phyloP scores from a whole-genome alignment of 1,139 yeast species.

The Hemisphaericaspora xylanilytica region DNA sequence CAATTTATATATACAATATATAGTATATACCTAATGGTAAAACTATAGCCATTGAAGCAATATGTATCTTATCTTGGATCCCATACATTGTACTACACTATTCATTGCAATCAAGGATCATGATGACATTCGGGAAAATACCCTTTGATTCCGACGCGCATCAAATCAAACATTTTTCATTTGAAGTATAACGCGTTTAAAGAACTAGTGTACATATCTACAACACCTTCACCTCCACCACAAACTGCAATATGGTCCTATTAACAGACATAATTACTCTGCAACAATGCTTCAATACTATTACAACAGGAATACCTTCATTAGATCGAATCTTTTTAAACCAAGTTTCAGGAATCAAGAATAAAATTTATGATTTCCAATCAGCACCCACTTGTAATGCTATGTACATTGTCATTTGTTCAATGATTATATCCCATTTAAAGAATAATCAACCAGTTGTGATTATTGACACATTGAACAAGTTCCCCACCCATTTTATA shows the following conservation, averaged over 20 bases:
- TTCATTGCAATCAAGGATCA: no score
- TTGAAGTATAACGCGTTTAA: no score
- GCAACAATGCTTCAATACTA: slow-evolving; percentile 9
- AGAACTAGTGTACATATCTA: no score
- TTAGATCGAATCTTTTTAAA: slow-evolving; percentile 23
- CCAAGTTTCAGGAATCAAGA: slow-evolving; percentile 7
- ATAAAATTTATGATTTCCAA: slow-evolving; percentile 38
- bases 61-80: no score
- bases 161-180: no score
- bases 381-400: slow-evolving; percentile 33
- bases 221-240: no score
- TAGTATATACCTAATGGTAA: no score
- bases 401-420: slow-evolving; percentile 21
- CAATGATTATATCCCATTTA: slow-evolving; percentile 32
- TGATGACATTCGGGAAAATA: no score
- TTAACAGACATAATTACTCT: slow-evolving; percentile 10
- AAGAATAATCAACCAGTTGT: slow-evolving; percentile 19
- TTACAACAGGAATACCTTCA: slow-evolving; percentile 28
- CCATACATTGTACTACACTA: no score
- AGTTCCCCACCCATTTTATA: slow-evolving; percentile 30
- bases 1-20: no score
- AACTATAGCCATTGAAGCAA: no score
- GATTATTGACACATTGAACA: slow-evolving; percentile 30
- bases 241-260: slow-evolving; percentile 10
- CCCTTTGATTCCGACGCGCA: no score